phyloP scores from a whole-genome alignment of 2,329 filamentous ascomycete species.

The Thielaviopsis populi region DNA sequence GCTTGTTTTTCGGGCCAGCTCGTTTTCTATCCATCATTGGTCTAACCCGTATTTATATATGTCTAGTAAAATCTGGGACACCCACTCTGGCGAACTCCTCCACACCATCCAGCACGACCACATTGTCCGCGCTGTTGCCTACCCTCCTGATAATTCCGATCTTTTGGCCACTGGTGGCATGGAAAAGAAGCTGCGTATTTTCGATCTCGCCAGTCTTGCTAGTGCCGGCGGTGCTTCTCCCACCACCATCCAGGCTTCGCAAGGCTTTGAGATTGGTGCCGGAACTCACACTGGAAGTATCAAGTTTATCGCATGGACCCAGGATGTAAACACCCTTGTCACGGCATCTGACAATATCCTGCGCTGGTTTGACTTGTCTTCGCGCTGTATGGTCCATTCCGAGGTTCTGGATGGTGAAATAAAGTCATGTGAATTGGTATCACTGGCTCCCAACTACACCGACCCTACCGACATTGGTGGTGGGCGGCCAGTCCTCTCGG shows the following conservation, averaged over 20 bases:
- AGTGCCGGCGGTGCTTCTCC: slow-evolving; percentile 21
- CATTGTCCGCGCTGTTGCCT: slow-evolving; percentile 87
- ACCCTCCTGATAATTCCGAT: slow-evolving; percentile 65
- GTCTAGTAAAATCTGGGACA: slow-evolving; percentile 89
- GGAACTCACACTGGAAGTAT: slow-evolving; percentile 76
- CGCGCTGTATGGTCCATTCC: slow-evolving; percentile 58
- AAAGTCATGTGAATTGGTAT: slow-evolving; percentile 80
- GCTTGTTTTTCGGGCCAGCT: background rate
- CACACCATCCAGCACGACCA: slow-evolving; percentile 83
- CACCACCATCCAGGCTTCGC: slow-evolving; percentile 38
- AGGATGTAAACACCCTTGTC: slow-evolving; percentile 72
- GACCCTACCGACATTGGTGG: slow-evolving; percentile 48
- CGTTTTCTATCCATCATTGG: slow-evolving; percentile 4
- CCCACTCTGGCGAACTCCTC: slow-evolving; percentile 78
- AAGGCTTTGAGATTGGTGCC: slow-evolving; percentile 71
- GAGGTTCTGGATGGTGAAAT: slow-evolving; percentile 71
- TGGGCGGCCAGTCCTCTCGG: slow-evolving; percentile 60
- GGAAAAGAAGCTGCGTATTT: slow-evolving; percentile 93
- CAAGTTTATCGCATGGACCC: slow-evolving; percentile 92
- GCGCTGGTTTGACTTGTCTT: slow-evolving; percentile 84
- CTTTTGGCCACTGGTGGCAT: slow-evolving; percentile 84
- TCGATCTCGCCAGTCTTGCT: slow-evolving; percentile 56
- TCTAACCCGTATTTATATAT: slow-evolving; percentile 21
- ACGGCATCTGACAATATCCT: slow-evolving; percentile 87
- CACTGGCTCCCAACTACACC: slow-evolving; percentile 43